Evolutionary conservation across 257 asterid genomes (phyloP), one percentile per base, ranked within the genome.

Genomic region (Nicotiana sylvestris): DNA sequence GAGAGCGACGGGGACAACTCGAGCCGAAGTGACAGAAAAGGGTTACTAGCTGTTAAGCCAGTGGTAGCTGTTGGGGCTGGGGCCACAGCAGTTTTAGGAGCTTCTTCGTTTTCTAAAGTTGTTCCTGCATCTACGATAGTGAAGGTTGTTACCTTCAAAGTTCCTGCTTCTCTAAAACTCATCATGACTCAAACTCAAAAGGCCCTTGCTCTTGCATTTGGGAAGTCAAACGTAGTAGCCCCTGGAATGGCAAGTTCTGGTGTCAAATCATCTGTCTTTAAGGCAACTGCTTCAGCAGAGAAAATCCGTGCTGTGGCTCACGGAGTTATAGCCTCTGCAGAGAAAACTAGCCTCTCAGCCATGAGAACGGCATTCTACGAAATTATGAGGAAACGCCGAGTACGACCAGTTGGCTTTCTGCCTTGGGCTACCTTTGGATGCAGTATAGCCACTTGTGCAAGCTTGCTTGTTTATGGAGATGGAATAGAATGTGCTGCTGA

Each of bases 41-140:
- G 90, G 80, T 85, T 90, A 39, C 82, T 93, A 80, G 82, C 93
- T 9, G 94, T 87, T 70, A 96, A 93, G 81, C 98, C 97, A 2
- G 85, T 93, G 86, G 94, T 96, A 21, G 98, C 99, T 4, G 94
- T 94, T 64, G 98, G 98, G 66, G 98, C 99, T 1, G 98, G 99
- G 68, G 99, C 98, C 57, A 92, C 99, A 1, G 98, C 98, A 17
- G 90, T 91, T 60, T 17, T 92, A 32, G 99, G 99, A 69, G 96
- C 84, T 49, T 93, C 98, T 8, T 92, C 98, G 66, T 88, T 96
- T 81, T 90, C 98, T 35, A 96, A 96, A 89, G 91, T 89, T 21
- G 55, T 96, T 76, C 99, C 98, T 0, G 92, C 88, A 21, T 94
- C 98, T 33, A 88, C 94, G 72, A 86, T 91, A 46, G 81, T 90